Base-by-base conservation (phyloP, 2,329 filamentous ascomycete species). In the Colletotrichum sp. region DNA sequence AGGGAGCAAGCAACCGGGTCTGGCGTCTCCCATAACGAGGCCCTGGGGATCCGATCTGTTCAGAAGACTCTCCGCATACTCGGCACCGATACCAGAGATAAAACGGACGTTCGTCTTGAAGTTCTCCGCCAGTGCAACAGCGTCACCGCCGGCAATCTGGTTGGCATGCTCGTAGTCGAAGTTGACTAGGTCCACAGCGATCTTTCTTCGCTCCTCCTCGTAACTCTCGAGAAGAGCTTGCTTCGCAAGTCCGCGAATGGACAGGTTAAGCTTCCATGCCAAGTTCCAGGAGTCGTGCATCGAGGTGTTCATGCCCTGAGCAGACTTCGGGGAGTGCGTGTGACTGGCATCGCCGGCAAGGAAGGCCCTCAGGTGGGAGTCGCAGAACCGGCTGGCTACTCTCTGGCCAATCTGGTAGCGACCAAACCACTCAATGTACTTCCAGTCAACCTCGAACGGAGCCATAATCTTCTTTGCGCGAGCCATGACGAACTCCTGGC, bases 321-420 rank as follows among this genome's bases (percentile, higher is more conserved):
- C 93, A 2, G 93, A 92, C 83, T 94, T 94, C 6, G 93, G 93
- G 4, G 91, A 93, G 80, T 95, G 93, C 0, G 93, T 94, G 78
- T 95, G 93, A 76, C 92, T 93, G 39, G 93, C 93, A 80, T 95
- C 93, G 18, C 93, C 93, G 15, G 92, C 91, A 52, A 95, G 86
- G 82, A 95, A 95, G n/a, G 93, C 89, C 18, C 91, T 88, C 55
- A 86, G 82, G 75, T 91, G 85, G 62, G 90, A 87, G 79, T 93
- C 91, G 78, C 91, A 90, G 84, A 95, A 96, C 62, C 90, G 89
- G 78, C 91, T 91, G 3, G 94, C 94, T 27, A 95, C 89, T 22
- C 94, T 90, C 85, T 94, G 93, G 13, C 93, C 92, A 73, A 94
- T 92, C 78, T 92, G 89, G 81, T 94, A 95, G 58, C 92, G 91